Evolutionary conservation across 805 yeast species (phyloP).

Genomic region (Millerozyma miso): DNA sequence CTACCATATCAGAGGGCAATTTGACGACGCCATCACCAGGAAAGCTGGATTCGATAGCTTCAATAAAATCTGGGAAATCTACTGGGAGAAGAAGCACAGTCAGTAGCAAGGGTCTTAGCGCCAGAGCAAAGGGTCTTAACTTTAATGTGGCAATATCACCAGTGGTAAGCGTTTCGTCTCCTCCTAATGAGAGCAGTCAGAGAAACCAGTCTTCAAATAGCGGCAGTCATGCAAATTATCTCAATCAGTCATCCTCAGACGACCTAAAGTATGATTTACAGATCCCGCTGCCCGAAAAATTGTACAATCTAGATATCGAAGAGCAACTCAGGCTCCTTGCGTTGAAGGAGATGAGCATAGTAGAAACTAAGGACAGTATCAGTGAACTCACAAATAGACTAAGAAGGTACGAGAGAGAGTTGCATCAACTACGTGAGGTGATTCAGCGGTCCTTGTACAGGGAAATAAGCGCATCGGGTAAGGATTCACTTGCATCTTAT

Average conservation of each 20-base stretch:
- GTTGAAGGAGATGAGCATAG: constrained; percentile 61
- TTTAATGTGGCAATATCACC: constrained; percentile 31
- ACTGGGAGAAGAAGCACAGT: constrained; percentile 1
- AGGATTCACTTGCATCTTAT: not conserved
- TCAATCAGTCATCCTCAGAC: constrained; percentile 5
- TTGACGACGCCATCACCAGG: constrained; percentile 7
- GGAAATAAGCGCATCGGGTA: constrained; percentile 25
- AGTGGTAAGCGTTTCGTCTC: not conserved
- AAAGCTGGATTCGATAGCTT: constrained; percentile 6
- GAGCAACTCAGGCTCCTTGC: constrained; percentile 59
- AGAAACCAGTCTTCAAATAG: not conserved
- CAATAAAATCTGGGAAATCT: constrained; percentile 5
- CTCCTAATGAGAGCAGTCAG: constrained; percentile 1
- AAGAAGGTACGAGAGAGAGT: constrained; percentile 42
- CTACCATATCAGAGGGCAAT: constrained; percentile 1
- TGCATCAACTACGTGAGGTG: constrained; percentile 44
- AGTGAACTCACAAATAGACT: constrained; percentile 39
- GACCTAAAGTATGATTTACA: constrained; percentile 25
- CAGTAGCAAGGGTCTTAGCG: constrained; percentile 3
- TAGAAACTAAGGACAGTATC: constrained; percentile 58
- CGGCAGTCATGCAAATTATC: not conserved
- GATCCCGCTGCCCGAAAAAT: constrained; percentile 28
- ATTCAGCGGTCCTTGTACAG: constrained; percentile 45
- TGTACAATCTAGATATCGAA: constrained; percentile 38
- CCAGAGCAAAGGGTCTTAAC: constrained; percentile 28